phyloP scores from a whole-genome alignment of 805 yeast species.

The Saccharomycopsis sp. region DNA sequence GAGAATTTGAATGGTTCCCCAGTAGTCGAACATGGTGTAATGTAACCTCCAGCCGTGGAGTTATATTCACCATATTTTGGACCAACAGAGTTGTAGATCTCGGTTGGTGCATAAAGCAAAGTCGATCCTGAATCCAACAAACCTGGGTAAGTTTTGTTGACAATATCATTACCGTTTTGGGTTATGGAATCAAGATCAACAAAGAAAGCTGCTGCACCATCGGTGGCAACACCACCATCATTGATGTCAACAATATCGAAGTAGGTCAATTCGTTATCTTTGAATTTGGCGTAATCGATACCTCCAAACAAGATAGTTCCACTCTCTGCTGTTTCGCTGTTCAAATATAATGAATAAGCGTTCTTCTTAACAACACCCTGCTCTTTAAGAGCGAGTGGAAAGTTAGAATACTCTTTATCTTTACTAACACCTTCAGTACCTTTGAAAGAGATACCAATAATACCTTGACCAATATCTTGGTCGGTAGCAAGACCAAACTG shows the following conservation, averaged over 20 bases:
- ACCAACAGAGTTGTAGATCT: conserved; percentile 26
- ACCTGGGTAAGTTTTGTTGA: conserved; percentile 31
- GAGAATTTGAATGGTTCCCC: conserved; percentile 43
- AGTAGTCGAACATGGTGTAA: conserved; percentile 23
- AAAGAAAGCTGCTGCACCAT: conserved; percentile 35
- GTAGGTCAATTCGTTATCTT: conserved; percentile 29
- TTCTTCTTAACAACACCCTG: conserved; percentile 35
- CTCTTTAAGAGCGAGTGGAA: conserved; percentile 28
- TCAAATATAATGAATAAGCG: conserved; percentile 42
- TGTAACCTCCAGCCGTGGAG: conserved; percentile 23
- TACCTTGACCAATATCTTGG: conserved; percentile 14
- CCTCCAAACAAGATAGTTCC: conserved; percentile 41
- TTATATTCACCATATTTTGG: conserved; percentile 31
- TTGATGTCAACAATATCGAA: conserved; percentile 26
- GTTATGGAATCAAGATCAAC: conserved; percentile 28
- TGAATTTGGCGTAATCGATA: conserved; percentile 34
- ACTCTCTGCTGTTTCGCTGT: conserved; percentile 25
- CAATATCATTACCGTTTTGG: conserved; percentile 4
- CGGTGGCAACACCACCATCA: conserved; percentile 27
- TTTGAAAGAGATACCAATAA: conserved; percentile 15
- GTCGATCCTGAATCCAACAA: conserved; percentile 39
- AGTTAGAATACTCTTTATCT: conserved; percentile 28
- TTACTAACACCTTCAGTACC: conserved; percentile 14
- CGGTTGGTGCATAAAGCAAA: conserved; percentile 37
- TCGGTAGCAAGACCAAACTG: conserved; percentile 12